Percentiles rank a stretch among this genome's conserved stretches.
Conservation (phyloP, 257 asterid species). For the Primulina huaijiensis region DNA sequence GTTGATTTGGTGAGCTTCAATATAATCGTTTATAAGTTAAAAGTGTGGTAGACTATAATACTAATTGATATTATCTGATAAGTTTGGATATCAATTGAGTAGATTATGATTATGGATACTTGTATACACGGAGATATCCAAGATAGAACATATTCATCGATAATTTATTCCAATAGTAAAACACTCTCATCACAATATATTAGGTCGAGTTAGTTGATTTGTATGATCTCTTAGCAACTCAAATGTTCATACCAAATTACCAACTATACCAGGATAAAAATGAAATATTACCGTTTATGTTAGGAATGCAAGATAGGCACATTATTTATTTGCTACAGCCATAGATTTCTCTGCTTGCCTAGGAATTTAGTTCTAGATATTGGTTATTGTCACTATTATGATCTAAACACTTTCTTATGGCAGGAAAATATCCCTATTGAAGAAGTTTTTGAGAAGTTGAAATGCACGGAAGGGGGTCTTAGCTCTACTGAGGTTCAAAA, state of each 20-base stretch:
- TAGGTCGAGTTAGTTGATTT: background rate
- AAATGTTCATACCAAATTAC: background rate
- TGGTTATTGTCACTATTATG: background rate
- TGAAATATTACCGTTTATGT: background rate
- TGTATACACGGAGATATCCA: background rate
- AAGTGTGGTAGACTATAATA: background rate
- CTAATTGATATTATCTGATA: background rate
- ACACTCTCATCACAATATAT: background rate
- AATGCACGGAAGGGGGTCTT: conserved; percentile 54
- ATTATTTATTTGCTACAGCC: background rate
- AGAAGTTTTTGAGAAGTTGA: conserved; percentile 55
- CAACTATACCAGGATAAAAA: background rate
- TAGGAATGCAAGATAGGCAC: background rate
- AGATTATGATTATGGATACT: background rate
- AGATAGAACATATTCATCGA: background rate
- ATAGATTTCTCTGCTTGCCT: background rate
- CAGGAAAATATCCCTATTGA: conserved; percentile 65
- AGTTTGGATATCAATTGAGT: background rate
- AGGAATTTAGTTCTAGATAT: background rate
- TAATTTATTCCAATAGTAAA: background rate
- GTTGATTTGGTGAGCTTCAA: conserved; percentile 52
- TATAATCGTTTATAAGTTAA: background rate
- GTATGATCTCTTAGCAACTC: background rate
- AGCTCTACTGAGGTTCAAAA: conserved; percentile 37
- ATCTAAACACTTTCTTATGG: background rate